Percentiles rank a stretch among this genome's conserved stretches.
These are phyloP conservation scores for Trichomonascaceae sp. DNA, from an alignment of 1,139 yeast genomes.

Conservation along the genomic window DNA sequence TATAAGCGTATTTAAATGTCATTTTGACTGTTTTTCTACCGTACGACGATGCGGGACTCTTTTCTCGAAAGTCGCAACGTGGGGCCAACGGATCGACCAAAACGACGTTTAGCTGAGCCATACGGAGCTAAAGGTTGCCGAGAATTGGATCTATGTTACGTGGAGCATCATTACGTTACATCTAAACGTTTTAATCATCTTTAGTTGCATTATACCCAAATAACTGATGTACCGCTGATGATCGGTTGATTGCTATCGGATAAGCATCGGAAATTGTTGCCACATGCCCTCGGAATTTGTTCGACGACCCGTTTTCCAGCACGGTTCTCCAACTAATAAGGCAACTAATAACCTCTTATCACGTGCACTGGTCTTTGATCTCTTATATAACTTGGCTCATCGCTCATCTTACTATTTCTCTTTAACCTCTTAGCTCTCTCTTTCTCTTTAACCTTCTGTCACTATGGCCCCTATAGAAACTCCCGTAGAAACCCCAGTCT, in stretches of 20 bases:
- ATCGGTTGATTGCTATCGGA: background rate
- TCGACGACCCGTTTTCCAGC: background rate
- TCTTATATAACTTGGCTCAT: background rate
- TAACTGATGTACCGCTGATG: background rate
- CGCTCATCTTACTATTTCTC: background rate
- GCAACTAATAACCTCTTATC: background rate
- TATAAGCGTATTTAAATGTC: background rate
- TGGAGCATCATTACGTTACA: background rate
- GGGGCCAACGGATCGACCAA: background rate
- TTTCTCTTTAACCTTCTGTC: background rate
- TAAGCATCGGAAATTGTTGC: background rate
- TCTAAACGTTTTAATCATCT: too few species aligned
- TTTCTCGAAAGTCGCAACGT: background rate
- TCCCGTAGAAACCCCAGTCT: background rate
- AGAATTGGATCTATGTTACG: background rate
- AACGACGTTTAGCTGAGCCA: background rate
- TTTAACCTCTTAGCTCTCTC: background rate
- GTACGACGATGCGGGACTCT: background rate
- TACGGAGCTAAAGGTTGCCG: background rate
- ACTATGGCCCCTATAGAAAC: background rate
- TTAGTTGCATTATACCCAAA: too few species aligned
- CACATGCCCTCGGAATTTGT: background rate
- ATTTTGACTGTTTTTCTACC: background rate
- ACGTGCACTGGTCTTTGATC: background rate
- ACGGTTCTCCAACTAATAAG: background rate